Percentiles rank a stretch among this genome's conserved stretches.
Evolutionary conservation across 441 rosid species (phyloP).

Genomic region (Capsella rubella): DNA sequence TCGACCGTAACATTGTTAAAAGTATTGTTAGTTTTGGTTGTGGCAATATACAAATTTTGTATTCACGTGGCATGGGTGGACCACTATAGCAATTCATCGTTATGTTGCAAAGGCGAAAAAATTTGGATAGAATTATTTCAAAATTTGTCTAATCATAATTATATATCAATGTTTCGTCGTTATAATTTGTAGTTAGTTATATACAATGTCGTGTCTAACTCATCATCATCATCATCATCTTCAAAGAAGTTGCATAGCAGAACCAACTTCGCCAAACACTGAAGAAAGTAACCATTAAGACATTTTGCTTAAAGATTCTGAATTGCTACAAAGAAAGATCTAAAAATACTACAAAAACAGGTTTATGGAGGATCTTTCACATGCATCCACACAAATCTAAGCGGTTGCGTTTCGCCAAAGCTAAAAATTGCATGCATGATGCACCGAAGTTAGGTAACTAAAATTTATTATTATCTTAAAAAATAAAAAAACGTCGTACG

Average conservation of each 20-base stretch:
- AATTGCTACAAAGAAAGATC: no score
- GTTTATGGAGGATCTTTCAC: no score
- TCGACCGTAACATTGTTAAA: not conserved
- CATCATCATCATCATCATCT: not conserved
- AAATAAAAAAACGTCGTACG: not conserved
- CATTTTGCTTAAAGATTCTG: no score
- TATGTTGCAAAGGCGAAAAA: not conserved
- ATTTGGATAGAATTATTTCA: not conserved
- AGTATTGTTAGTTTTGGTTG: not conserved
- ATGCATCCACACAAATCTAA: no score
- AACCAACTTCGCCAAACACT: no score
- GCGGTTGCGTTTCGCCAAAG: no score
- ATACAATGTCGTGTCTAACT: not conserved
- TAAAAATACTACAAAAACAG: no score
- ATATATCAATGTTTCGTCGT: not conserved
- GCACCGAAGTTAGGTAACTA: not conserved
- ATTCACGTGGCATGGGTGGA: not conserved
- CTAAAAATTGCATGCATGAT: not conserved
- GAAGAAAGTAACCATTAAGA: no score
- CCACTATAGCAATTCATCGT: not conserved
- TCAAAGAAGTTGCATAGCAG: no score
- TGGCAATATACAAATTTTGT: not conserved
- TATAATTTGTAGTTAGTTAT: not conserved
- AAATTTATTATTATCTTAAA: no score
- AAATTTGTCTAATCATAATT: not conserved